Base-by-base conservation (phyloP, 2,329 filamentous ascomycete species). In the Chrysoporthe deuterocubensis region DNA sequence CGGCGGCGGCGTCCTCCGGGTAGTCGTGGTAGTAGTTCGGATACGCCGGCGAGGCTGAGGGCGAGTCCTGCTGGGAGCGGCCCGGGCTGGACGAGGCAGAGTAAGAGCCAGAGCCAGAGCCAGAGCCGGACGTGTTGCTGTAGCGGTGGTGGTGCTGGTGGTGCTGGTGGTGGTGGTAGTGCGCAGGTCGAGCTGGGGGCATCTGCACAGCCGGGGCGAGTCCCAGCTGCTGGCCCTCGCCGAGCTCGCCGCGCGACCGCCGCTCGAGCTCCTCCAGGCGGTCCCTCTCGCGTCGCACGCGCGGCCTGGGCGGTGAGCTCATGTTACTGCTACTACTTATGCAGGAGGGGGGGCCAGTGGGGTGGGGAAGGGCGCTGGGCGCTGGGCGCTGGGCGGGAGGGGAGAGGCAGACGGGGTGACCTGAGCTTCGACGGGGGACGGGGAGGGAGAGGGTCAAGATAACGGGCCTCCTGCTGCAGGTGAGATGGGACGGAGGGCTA, bases 1-100 rank as follows among this genome's bases (percentile, higher is more conserved):
- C 48, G n/a, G 11, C 48, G 21, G 59, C 50, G 6, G 60, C 64
- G 46, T 62, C 57, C 32, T 69, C 67, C 43, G 67, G 63, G 61
- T 64, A 64, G 56, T 67, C 67, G 67, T 69, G 64, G 37, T 69
- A 67, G 64, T 69, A 69, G 56, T 69, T 67, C 42, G 67, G 67
- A 37, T 67, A 69, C 32, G 67, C 40, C 16, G 60, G 42, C 14
- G 54, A 57, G 16, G 44, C 34, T 18, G 60, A 43, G 16, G 44
- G 60, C n/a, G 60, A 50, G 34, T 44, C 37, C 59, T 62, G 60
- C 26, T 62, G 60, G 32, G 44, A 50, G 11, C 11, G 13, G 4
- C 16, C 50, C 21, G 50, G 32, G 50, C 50, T 32, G 18, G 34
- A n/a, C 7, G 58, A 48, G 11, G 52, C 34, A 2, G 44, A 26